These are phyloP conservation scores for Euphorbia celastroides DNA, from an alignment of 441 rosid genomes.

Conservation along the genomic window DNA sequence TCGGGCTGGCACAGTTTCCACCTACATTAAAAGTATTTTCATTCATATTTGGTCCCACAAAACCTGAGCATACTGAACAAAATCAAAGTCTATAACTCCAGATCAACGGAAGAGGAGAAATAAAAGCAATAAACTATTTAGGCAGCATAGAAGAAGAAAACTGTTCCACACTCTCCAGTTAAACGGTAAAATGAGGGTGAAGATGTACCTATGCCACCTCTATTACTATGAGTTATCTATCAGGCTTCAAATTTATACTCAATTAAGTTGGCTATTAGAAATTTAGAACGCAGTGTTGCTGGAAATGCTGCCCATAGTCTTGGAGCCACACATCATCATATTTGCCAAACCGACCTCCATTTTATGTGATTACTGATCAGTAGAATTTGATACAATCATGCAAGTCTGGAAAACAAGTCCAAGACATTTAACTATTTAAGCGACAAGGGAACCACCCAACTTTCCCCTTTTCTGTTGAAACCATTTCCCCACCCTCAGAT, in stretches of 20 bases:
- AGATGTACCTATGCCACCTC: background rate
- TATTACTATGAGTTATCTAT: background rate
- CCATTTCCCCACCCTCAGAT: conserved; percentile 5
- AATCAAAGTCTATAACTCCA: background rate
- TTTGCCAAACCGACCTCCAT: conserved; percentile 3
- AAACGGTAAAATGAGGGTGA: background rate
- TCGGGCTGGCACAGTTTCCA: conserved; percentile 51
- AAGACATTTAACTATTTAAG: conserved; percentile 1
- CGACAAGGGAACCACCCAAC: background rate
- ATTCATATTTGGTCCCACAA: conserved; percentile 1
- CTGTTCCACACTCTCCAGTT: background rate
- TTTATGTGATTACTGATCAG: background rate
- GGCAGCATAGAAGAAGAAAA: background rate
- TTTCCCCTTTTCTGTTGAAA: background rate
- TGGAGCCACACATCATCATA: background rate
- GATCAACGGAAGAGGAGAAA: background rate
- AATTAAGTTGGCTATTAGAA: background rate
- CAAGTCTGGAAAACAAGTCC: background rate
- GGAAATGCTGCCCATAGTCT: background rate
- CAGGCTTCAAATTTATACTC: background rate
- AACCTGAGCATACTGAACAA: background rate
- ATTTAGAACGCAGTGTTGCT: background rate
- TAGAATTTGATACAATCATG: conserved; percentile 7
- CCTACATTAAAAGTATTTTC: conserved; percentile 30
- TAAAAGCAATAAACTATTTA: background rate